Evolutionary conservation across 2,329 filamentous ascomycete species (phyloP).

Genomic region (Rhytidhysteron rufulum): DNA sequence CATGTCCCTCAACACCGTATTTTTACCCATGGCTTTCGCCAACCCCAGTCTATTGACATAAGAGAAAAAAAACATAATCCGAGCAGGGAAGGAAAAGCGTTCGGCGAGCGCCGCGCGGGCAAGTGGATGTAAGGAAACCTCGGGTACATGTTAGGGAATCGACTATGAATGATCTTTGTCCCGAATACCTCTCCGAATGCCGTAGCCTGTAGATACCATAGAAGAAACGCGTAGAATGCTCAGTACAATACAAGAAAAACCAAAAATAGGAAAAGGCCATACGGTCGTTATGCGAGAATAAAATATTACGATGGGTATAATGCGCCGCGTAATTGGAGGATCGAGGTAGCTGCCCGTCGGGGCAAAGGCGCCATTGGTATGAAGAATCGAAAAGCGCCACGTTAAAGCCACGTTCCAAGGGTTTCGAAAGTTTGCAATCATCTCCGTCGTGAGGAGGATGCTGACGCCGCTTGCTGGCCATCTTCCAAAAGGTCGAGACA

Average conservation of each 20-base stretch:
- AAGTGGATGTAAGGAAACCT: neutral
- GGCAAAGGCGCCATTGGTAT: constrained; percentile 12
- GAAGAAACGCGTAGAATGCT: constrained; percentile 1
- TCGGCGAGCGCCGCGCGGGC: neutral
- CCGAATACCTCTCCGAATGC: neutral
- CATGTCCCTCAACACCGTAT: constrained; percentile 5
- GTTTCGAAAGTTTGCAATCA: constrained; percentile 12
- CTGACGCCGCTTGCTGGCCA: constrained; percentile 23
- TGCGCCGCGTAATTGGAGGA: constrained; percentile 5
- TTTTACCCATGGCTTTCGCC: constrained; percentile 9
- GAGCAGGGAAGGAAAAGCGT: neutral
- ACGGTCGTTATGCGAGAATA: constrained; percentile 7
- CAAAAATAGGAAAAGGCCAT: constrained; percentile 1
- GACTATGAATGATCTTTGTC: neutral
- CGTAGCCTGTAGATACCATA: neutral
- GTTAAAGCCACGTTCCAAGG: constrained; percentile 10
- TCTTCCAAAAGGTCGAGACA: constrained; percentile 53
- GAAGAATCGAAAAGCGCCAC: constrained; percentile 11
- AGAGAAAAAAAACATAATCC: neutral
- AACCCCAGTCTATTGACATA: neutral
- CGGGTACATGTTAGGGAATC: neutral
- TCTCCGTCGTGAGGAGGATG: constrained; percentile 30
- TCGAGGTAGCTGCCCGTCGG: constrained; percentile 6
- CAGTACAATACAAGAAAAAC: neutral
- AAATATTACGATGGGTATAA: constrained; percentile 10